phyloP scores from a whole-genome alignment of 768 basidiomycete genomes.

The Exidia glandulosa region DNA sequence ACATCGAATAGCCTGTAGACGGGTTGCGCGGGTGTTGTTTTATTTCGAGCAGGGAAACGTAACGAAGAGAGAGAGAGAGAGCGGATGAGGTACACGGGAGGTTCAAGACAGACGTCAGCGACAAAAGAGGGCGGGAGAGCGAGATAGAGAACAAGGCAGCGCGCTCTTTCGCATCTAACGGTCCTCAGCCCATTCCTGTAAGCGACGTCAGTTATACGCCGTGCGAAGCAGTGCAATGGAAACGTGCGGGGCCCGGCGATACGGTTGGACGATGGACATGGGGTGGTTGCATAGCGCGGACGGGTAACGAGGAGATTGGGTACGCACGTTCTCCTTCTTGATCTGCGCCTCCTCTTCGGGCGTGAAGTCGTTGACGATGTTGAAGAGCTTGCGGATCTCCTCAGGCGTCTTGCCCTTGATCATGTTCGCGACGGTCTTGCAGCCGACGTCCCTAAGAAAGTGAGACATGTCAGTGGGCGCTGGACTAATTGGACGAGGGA shows the following conservation, averaged over 20 bases:
- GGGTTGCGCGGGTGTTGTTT: too few species aligned
- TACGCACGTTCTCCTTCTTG: constrained; percentile 94
- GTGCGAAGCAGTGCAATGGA: not conserved
- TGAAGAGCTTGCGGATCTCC: constrained; percentile 96
- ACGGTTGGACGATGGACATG: constrained; percentile 8
- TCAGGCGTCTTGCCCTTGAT: constrained; percentile 99
- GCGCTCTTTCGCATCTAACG: constrained; percentile 54
- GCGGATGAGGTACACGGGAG: not conserved
- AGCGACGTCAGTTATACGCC: not conserved
- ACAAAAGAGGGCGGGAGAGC: not conserved
- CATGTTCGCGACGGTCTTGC: constrained; percentile 99
- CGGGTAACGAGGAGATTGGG: not conserved
- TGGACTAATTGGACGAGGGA: too few species aligned
- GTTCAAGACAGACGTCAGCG: not conserved
- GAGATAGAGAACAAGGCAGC: not conserved
- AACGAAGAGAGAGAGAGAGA: too few species aligned
- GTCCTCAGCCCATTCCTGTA: constrained; percentile 87
- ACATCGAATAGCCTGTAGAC: too few species aligned
- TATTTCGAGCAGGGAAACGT: too few species aligned
- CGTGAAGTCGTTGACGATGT: constrained; percentile 96
- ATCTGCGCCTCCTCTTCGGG: constrained; percentile 99
- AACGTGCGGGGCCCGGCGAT: not conserved
- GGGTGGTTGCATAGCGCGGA: not conserved
- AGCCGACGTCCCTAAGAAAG: constrained; percentile 72
- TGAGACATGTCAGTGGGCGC: too few species aligned